These are phyloP conservation scores for Chenopodium album DNA, from an alignment of 148 eudicot species.

Conservation along the genomic window DNA sequence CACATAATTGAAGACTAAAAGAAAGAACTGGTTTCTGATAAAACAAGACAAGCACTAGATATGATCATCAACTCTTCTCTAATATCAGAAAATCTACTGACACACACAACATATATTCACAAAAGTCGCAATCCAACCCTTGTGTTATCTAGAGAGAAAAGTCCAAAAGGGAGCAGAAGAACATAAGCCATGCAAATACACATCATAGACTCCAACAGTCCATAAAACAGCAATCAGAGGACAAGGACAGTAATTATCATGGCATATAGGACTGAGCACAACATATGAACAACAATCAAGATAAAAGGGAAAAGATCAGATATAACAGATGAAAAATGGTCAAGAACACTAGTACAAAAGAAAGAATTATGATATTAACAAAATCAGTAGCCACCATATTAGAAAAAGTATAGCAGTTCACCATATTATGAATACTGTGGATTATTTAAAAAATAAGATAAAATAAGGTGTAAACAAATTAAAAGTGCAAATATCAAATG, in stretches of 20 bases:
- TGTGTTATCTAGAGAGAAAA: background rate
- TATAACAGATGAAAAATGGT: no score
- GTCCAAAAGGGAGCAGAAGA: background rate
- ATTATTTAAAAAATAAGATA: no score
- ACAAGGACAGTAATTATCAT: background rate
- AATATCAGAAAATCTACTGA: background rate
- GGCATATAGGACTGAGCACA: background rate
- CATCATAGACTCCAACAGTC: background rate
- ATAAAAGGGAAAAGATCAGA: no score
- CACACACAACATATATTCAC: background rate
- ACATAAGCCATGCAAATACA: background rate
- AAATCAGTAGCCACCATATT: no score
- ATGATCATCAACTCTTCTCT: background rate
- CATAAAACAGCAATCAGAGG: background rate
- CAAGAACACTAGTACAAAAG: no score
- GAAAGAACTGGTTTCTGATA: background rate
- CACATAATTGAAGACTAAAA: background rate
- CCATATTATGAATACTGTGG: no score
- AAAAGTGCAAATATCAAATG: background rate
- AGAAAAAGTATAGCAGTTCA: no score
- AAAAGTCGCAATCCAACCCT: background rate
- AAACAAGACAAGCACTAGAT: background rate
- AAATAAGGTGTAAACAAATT: no score
- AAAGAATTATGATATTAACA: no score
- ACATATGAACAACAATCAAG: background rate